phyloP scores from a whole-genome alignment of 441 rosid genomes.

The Brassica balearica region DNA sequence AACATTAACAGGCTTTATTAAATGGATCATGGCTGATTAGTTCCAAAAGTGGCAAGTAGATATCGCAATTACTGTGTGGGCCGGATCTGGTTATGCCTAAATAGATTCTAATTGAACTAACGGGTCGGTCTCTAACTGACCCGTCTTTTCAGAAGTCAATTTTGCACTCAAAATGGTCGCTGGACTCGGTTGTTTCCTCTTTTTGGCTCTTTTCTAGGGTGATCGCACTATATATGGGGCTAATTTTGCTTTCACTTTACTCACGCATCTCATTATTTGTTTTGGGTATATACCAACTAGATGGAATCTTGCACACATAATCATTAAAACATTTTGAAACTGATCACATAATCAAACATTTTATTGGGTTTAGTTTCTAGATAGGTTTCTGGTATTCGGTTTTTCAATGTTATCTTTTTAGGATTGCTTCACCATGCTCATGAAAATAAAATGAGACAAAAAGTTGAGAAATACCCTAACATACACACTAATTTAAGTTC shows the following conservation, averaged over 20 bases:
- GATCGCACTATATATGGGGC: neutral
- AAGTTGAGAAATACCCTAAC: too few species aligned
- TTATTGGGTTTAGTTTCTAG: too few species aligned
- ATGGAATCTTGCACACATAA: neutral
- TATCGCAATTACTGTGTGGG: neutral
- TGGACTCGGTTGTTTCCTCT: neutral
- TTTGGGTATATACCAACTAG: conserved; percentile 25
- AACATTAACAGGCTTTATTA: neutral
- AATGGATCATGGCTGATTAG: neutral
- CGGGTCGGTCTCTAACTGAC: neutral
- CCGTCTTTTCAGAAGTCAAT: neutral
- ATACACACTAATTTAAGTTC: too few species aligned
- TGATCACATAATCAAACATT: too few species aligned
- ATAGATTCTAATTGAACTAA: neutral
- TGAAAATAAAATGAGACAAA: too few species aligned
- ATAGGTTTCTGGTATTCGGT: too few species aligned
- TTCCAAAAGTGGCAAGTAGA: neutral
- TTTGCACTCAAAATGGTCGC: neutral
- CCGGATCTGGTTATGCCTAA: neutral
- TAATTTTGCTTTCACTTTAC: conserved; percentile 40
- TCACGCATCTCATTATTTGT: conserved; percentile 30
- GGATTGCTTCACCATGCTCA: too few species aligned
- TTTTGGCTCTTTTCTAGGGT: conserved; percentile 4
- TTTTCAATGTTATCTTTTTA: too few species aligned
- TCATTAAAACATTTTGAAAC: too few species aligned